Percentiles rank a stretch among this genome's conserved stretches.
phyloP scores from a whole-genome alignment of 495 filamentous ascomycete species.

The Neurospora pannonica region DNA sequence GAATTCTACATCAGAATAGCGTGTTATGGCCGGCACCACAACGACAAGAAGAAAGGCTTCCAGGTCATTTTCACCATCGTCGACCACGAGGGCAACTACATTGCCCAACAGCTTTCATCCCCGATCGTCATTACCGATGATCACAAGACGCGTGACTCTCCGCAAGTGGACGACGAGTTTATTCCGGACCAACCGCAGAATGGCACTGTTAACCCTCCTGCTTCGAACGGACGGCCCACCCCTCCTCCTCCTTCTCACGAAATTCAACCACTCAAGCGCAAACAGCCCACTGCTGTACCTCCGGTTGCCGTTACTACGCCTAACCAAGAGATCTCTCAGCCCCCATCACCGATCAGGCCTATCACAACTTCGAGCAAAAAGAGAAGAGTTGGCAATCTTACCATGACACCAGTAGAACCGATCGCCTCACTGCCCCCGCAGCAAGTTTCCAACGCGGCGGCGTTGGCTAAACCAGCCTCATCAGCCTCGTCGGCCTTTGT shows the following conservation, averaged over 20 bases:
- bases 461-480: background rate
- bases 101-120: conserved; percentile 76
- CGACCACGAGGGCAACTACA: conserved; percentile 58
- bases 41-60: conserved; percentile 75
- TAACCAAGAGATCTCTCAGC: background rate
- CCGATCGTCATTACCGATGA: conserved; percentile 95
- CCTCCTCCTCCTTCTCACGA: background rate
- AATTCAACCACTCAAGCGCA: background rate
- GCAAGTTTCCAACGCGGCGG: background rate
- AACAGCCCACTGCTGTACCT: background rate
- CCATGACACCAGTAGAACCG: conserved; percentile 9
- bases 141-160: conserved; percentile 60
- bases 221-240: background rate
- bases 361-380: conserved; percentile 5
- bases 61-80: conserved; percentile 92
- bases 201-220: background rate
- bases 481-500: background rate
- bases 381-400: conserved; percentile 4
- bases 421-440: background rate
- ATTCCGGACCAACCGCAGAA: background rate
- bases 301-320: background rate
- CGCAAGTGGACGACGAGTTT: background rate
- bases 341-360: background rate
- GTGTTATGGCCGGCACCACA: conserved; percentile 91
- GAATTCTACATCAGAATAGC: conserved; percentile 90